phyloP scores from a whole-genome alignment of 495 filamentous ascomycete species.

The Daldinia vernicosa region DNA sequence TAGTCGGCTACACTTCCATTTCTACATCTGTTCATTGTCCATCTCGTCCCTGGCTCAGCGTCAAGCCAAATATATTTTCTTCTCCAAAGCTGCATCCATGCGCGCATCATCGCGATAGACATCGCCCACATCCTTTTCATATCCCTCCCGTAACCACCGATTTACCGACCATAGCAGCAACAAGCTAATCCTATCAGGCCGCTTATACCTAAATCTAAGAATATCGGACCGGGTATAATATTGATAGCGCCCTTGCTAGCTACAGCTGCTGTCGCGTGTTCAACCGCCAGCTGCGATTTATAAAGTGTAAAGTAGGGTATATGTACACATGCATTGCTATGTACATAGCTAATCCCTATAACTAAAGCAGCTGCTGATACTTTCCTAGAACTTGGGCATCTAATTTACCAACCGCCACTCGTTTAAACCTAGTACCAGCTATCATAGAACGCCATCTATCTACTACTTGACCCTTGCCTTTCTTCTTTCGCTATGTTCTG shows the following conservation, averaged over 20 bases:
- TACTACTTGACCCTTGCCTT: background rate
- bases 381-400: background rate
- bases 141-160: background rate
- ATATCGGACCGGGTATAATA: background rate
- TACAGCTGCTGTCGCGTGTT: background rate
- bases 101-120: slow-evolving; percentile 16
- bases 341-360: background rate
- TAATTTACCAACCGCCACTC: background rate
- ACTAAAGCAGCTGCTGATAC: background rate
- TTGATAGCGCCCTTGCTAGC: background rate
- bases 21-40: background rate
- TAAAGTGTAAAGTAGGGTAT: background rate
- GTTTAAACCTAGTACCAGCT: background rate
- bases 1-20: background rate
- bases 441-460: background rate
- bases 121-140: background rate
- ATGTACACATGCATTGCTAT: background rate
- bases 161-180: background rate
- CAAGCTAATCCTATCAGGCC: background rate
- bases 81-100: background rate
- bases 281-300: background rate
- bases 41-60: background rate
- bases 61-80: background rate
- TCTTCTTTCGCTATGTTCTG: slow-evolving; percentile 38
- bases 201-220: background rate